Evolutionary conservation across 2,329 filamentous ascomycete species (phyloP).

Genomic region (Fusarium clavum): DNA sequence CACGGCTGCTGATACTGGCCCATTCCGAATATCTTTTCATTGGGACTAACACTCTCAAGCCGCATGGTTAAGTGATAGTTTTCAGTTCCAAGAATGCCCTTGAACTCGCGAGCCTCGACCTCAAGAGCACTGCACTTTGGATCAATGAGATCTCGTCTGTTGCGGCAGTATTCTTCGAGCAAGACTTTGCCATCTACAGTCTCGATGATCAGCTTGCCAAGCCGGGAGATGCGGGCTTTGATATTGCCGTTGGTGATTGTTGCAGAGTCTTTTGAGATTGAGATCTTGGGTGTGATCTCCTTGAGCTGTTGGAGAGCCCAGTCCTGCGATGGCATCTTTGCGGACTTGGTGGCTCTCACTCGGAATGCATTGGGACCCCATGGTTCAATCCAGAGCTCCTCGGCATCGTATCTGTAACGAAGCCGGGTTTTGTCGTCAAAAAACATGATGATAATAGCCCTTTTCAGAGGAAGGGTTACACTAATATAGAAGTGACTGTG

Average conservation of each 20-base stretch:
- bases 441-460: constrained; percentile 2
- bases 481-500: neutral
- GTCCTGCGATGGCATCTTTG: constrained; percentile 8
- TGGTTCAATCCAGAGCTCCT: constrained; percentile 21
- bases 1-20: constrained; percentile 75
- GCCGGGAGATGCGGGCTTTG: constrained; percentile 44
- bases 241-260: constrained; percentile 47
- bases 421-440: constrained; percentile 20
- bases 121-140: constrained; percentile 69
- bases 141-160: constrained; percentile 59
- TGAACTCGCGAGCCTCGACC: constrained; percentile 69
- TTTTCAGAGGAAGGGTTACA: neutral
- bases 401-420: constrained; percentile 16
- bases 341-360: constrained; percentile 10
- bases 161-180: constrained; percentile 50
- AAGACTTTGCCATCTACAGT: constrained; percentile 45
- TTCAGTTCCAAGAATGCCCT: constrained; percentile 60
- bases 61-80: constrained; percentile 68
- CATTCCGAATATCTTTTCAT: constrained; percentile 76
- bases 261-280: neutral
- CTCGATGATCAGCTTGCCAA: constrained; percentile 48
- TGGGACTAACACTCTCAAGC: constrained; percentile 64
- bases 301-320: constrained; percentile 15
- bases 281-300: constrained; percentile 4
- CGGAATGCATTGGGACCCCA: constrained; percentile 21